A percentile compares a stretch with the other conserved stretches of the same genome.
Evolutionary conservation across 1,284 basidiomycete species (phyloP).

Genomic region (Inonotus obliquus): DNA sequence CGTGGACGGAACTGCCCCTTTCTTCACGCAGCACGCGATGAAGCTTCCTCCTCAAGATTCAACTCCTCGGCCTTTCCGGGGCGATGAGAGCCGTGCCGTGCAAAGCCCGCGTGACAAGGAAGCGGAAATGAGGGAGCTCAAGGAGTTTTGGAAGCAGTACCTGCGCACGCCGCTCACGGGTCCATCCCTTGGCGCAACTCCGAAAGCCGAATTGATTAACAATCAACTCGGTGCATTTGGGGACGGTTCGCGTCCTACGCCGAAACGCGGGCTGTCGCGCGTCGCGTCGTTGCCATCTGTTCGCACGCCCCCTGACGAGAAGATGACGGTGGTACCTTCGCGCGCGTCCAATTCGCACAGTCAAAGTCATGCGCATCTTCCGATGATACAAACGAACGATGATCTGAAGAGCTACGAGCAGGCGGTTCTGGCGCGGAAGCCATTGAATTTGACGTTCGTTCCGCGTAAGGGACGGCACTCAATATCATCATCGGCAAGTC

Average conservation of each 20-base stretch:
- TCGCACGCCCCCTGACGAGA: slow-evolving; percentile 50
- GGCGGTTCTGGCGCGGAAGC: slow-evolving; percentile 60
- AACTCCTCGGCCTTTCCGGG: slow-evolving; percentile 17
- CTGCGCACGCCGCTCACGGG: slow-evolving; percentile 64
- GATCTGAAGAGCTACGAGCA: slow-evolving; percentile 70
- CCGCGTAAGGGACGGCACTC: slow-evolving; percentile 10
- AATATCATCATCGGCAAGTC: slow-evolving; percentile 10
- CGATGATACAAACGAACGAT: slow-evolving; percentile 35
- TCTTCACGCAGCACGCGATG: slow-evolving; percentile 18
- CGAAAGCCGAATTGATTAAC: slow-evolving; percentile 18
- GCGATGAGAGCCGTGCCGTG: neutral
- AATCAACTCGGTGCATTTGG: slow-evolving; percentile 17
- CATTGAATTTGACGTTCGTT: slow-evolving; percentile 27
- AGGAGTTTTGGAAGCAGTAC: slow-evolving; percentile 72
- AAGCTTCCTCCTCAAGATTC: slow-evolving; percentile 19
- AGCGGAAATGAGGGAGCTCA: slow-evolving; percentile 51
- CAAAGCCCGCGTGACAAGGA: slow-evolving; percentile 31
- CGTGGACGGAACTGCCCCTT: slow-evolving; percentile 13
- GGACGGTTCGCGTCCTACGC: slow-evolving; percentile 22
- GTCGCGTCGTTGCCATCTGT: slow-evolving; percentile 62
- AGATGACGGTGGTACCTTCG: slow-evolving; percentile 28
- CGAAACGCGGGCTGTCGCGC: slow-evolving; percentile 40
- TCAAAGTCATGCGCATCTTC: slow-evolving; percentile 5
- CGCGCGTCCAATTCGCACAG: slow-evolving; percentile 24
- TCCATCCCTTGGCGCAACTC: slow-evolving; percentile 31